Conservation (phyloP, 768 basidiomycete species). For the Brasilioporus rufonigricans region DNA sequence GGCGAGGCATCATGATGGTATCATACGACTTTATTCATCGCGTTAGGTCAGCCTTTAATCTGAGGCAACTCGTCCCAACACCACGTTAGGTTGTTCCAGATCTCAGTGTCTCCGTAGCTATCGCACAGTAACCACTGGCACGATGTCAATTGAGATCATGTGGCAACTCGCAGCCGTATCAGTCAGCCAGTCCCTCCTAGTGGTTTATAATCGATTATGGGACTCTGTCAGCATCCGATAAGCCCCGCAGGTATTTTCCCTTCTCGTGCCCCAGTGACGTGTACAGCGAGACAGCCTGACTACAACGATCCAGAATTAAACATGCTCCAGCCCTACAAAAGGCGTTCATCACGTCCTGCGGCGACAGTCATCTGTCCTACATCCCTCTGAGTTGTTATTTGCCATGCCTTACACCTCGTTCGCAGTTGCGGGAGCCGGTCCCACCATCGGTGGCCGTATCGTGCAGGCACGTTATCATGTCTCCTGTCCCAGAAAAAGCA, state of each 20-base stretch:
- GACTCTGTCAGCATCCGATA: neutral
- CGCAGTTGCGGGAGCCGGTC: conserved; percentile 36
- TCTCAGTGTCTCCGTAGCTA: too few species aligned
- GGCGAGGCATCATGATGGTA: too few species aligned
- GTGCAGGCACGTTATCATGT: conserved; percentile 19
- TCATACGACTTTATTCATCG: too few species aligned
- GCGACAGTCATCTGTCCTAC: neutral
- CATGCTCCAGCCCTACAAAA: neutral
- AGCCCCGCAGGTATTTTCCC: neutral
- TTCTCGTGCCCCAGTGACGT: neutral
- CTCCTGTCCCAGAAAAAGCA: neutral
- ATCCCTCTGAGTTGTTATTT: neutral
- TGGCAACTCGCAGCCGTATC: too few species aligned
- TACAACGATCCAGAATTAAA: neutral
- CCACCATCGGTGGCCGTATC: conserved; percentile 35
- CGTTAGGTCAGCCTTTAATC: too few species aligned
- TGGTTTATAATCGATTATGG: too few species aligned
- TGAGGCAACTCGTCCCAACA: too few species aligned
- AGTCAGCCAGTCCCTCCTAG: neutral
- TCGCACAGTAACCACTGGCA: too few species aligned
- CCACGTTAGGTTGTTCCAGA: too few species aligned
- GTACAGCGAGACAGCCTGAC: neutral
- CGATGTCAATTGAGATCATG: too few species aligned
- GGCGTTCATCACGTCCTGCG: neutral
- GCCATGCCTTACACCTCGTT: conserved; percentile 32